Base-by-base conservation (phyloP, 179 eudicot genomes). In the Beta corolliflora region DNA sequence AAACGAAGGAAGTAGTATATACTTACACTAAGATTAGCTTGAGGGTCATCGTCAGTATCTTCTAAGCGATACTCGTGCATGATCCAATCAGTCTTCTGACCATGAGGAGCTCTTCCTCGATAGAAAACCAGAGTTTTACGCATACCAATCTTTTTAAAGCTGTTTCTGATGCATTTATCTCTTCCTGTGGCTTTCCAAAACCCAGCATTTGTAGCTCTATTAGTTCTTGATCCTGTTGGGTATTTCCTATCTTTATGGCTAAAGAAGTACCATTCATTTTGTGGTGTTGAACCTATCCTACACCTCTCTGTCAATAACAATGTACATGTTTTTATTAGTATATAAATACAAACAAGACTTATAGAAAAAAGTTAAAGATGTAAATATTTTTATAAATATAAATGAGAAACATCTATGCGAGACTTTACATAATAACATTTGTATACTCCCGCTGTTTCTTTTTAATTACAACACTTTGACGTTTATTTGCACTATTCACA, bases 141-240 rank as follows among this genome's bases (percentile, higher is more conserved):
- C 97, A 95, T 95, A 7, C 98, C 98, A 60, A 95, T 95, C 85
- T 92, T 93, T 92, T 91, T 89, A 78, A 87, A 87, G 52, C 72
- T 92, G 83, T 91, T 93, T 25, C 97, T 73, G 14, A 95, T 93
- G 89, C 97, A 91, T 81, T 95, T 95, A 73, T 95, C 98, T 64
- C 98, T 86, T 25, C 98, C 98, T 0, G 98, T 95, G 19, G 98
- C 98, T 78, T 95, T 95, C 98, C 98, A 95, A 84, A 95, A 95
- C 15, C 98, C 98, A 0, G 97, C 98, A 80, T 86, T 92, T 7
- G 98, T 95, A 1, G 98, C 98, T 77, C 98, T 78, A 81, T 95
- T 95, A 19, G 98, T 95, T 75, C 98, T 87, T 12, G 97, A 91
- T 16, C 98, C 98, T 3, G 98, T 95, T 68, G 98, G 98, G 78